Evolutionary conservation across 306 rosid genomes (phyloP).

Genomic region (Carpinus viminea): DNA sequence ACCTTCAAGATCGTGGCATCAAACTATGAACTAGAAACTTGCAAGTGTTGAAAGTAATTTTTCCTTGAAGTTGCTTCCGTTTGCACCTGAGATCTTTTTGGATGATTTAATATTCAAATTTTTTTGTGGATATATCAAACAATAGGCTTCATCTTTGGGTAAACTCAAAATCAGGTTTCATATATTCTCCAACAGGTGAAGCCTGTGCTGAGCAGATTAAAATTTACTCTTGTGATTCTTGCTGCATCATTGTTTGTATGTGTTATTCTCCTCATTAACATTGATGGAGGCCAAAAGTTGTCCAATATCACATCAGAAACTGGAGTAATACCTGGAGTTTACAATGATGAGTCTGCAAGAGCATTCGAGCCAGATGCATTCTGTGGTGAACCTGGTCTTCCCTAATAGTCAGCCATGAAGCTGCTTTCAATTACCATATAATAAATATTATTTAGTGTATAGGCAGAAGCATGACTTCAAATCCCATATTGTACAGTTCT

Average conservation of each 20-base stretch:
- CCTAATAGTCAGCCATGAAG: slow-evolving; percentile 20
- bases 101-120: neutral
- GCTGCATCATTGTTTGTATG: slow-evolving; percentile 57
- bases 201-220: slow-evolving; percentile 82
- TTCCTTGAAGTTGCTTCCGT: neutral
- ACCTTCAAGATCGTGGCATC: neutral
- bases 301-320: slow-evolving; percentile 35
- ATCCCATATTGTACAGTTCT: neutral
- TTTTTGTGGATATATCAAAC: neutral
- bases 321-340: slow-evolving; percentile 77
- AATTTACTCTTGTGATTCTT: slow-evolving; percentile 62
- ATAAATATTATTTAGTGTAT: neutral
- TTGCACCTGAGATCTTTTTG: neutral
- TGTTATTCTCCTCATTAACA: slow-evolving; percentile 50
- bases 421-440: neutral
- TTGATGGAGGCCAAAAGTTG: slow-evolving; percentile 52
- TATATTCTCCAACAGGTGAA: slow-evolving; percentile 64
- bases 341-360: slow-evolving; percentile 86
- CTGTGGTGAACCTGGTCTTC: slow-evolving; percentile 69
- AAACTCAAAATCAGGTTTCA: neutral
- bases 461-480: neutral
- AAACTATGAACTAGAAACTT: neutral
- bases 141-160: neutral
- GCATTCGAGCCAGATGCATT: slow-evolving; percentile 97
- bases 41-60: neutral